Conservation (phyloP, 306 rosid species). For the Vigna angularis region DNA sequence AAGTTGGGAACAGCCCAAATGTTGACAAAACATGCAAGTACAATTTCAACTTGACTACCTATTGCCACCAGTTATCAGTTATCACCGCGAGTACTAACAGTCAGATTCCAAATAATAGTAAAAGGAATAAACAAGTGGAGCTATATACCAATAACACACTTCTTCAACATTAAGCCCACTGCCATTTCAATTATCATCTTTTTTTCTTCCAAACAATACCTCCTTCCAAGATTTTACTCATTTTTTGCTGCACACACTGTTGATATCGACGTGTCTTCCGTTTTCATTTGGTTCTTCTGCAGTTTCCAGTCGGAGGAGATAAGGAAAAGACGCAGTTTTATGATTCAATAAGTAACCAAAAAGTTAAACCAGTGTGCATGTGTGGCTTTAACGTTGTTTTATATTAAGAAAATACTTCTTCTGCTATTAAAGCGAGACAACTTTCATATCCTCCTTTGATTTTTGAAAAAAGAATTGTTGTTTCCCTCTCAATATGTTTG, state of each 20-base stretch:
- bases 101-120: constrained; percentile 42
- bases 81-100: constrained; percentile 46
- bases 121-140: constrained; percentile 2
- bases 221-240: background rate
- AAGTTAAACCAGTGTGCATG: background rate
- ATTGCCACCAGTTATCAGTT: constrained; percentile 36
- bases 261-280: constrained; percentile 4
- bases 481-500: background rate
- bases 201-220: background rate
- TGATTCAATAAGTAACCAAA: background rate
- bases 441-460: background rate
- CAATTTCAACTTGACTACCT: constrained; percentile 46
- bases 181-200: constrained; percentile 9
- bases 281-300: constrained; percentile 20
- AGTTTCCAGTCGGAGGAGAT: background rate
- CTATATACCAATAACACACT: constrained; percentile 28
- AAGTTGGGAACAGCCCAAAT: constrained; percentile 42
- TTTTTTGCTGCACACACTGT: background rate
- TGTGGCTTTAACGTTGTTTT: background rate
- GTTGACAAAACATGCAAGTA: constrained; percentile 48
- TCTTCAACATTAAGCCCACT: background rate
- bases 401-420: background rate
- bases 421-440: background rate
- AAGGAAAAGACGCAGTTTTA: background rate
- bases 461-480: background rate